These are phyloP conservation scores for Spirogloea muscicola DNA, from an alignment of 139 green algal species.

Conservation along the genomic window DNA sequence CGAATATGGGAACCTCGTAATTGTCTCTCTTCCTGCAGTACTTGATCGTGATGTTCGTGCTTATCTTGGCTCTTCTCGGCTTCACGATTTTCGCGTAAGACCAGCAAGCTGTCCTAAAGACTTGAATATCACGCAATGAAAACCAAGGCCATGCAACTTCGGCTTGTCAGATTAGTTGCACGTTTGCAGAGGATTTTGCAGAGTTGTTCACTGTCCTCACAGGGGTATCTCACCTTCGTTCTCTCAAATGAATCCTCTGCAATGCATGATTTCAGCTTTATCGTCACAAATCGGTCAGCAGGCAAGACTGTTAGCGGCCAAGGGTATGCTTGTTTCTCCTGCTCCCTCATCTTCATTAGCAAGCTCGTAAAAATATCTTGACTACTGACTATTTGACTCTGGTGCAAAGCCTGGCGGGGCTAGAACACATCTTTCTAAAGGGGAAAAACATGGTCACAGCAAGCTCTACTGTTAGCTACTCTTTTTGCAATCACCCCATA, in stretches of 20 bases:
- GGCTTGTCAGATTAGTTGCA: not conserved
- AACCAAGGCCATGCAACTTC: not conserved
- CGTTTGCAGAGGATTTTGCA: too few relatives aligned
- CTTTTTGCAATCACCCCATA: not conserved
- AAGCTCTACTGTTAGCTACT: not conserved
- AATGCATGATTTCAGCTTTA: not conserved
- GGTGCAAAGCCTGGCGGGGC: too few relatives aligned
- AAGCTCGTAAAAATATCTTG: too few relatives aligned
- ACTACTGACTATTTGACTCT: too few relatives aligned
- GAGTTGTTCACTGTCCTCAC: too few relatives aligned
- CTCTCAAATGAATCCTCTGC: not conserved
- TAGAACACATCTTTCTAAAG: too few relatives aligned
- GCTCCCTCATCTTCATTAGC: too few relatives aligned
- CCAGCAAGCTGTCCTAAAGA: not conserved
- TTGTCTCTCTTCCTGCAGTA: slow-evolving; percentile 1
- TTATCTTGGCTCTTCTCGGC: not conserved
- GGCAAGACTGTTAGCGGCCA: too few relatives aligned
- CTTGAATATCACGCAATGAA: not conserved
- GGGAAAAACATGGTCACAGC: not conserved
- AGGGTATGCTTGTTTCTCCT: too few relatives aligned
- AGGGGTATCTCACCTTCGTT: too few relatives aligned
- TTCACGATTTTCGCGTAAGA: slow-evolving; percentile 25
- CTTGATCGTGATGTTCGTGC: slow-evolving; percentile 1
- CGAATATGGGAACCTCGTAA: not conserved
- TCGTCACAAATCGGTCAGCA: too few relatives aligned